phyloP scores from a whole-genome alignment of 441 rosid genomes.

The Kokia cookei region DNA sequence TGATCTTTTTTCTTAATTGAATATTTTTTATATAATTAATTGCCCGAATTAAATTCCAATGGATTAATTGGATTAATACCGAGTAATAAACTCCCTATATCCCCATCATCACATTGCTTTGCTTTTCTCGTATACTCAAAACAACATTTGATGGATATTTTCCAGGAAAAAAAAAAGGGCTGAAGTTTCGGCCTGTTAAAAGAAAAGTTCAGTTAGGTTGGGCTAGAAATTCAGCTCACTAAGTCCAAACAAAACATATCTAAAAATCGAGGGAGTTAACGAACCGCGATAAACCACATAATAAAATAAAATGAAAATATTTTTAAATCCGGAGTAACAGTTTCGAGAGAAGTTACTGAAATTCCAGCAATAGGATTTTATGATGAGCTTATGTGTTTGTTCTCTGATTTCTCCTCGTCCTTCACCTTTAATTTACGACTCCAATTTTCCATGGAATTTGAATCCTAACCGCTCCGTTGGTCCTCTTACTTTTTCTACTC shows the following conservation, averaged over 20 bases:
- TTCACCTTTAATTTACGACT: conserved; percentile 15
- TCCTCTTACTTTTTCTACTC: conserved; percentile 3
- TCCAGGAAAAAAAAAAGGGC: background rate
- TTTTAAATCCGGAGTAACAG: background rate
- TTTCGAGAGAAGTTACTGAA: background rate
- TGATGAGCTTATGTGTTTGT: conserved; percentile 39
- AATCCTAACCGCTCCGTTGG: conserved; percentile 15
- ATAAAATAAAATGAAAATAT: background rate
- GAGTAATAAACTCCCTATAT: too few relatives aligned
- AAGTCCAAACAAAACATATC: background rate
- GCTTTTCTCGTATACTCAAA: conserved; percentile 1
- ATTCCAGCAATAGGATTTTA: conserved; percentile 2
- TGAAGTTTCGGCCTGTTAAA: background rate
- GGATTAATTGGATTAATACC: too few relatives aligned
- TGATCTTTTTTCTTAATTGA: conserved; percentile 4
- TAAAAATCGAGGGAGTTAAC: background rate
- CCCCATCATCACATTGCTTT: background rate
- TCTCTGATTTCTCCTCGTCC: conserved; percentile 22
- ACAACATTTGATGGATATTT: background rate
- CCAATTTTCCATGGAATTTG: conserved; percentile 24
- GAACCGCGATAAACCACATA: background rate
- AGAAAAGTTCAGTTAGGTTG: background rate
- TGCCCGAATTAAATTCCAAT: too few relatives aligned
- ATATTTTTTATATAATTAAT: too few relatives aligned
- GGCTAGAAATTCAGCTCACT: background rate